Conservation (phyloP, 441 rosid genomes). For the Isatis lusitanica region DNA sequence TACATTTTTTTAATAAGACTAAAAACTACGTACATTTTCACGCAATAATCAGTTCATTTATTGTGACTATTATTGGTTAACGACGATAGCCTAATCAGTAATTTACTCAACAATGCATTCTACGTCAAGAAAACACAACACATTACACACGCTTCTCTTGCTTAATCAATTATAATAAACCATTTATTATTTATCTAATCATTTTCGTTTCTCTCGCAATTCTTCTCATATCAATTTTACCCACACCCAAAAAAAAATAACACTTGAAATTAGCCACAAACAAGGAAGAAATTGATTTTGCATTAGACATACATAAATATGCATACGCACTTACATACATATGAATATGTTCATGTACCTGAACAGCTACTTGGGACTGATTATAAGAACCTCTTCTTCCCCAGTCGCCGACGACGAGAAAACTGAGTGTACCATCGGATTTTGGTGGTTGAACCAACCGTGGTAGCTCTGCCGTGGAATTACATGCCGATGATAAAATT, state of each 20-base stretch:
- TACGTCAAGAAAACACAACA: constrained; percentile 22
- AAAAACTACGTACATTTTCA: neutral
- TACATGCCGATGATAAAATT: neutral
- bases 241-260: neutral
- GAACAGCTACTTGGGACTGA: constrained; percentile 58
- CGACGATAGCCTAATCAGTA: neutral
- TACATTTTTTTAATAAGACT: neutral
- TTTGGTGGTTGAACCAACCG: constrained; percentile 49
- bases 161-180: neutral
- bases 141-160: constrained; percentile 19
- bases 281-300: neutral
- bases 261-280: neutral
- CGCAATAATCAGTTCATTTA: neutral
- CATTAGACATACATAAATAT: neutral
- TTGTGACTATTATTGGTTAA: neutral
- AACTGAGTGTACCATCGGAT: constrained; percentile 57
- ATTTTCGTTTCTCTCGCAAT: neutral
- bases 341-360: constrained; percentile 37
- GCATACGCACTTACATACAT: neutral
- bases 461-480: constrained; percentile 42
- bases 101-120: constrained; percentile 17
- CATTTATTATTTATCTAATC: neutral
- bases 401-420: constrained; percentile 75
- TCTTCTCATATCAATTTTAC: neutral
- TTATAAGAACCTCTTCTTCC: constrained; percentile 65